Conservation (phyloP, 2,329 filamentous ascomycete species). For the Endothia cerciana region DNA sequence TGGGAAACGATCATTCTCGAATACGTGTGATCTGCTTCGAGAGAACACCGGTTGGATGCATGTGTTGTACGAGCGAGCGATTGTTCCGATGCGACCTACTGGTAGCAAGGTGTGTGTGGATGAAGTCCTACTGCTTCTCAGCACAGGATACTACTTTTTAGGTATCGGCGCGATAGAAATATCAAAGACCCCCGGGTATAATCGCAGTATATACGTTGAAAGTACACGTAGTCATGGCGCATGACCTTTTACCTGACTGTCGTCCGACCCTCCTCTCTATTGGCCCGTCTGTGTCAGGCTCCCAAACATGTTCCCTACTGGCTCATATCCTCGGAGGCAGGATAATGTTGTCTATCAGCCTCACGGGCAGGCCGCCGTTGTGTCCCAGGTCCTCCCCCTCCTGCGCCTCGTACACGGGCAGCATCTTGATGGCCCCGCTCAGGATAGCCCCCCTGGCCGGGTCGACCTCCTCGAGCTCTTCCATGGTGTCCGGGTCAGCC, state of each 20-base stretch:
- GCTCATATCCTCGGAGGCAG: conserved; percentile 48
- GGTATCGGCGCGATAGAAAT: neutral
- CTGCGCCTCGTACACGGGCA: conserved; percentile 72
- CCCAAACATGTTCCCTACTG: too few species aligned
- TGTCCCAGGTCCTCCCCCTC: conserved; percentile 77
- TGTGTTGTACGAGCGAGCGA: neutral
- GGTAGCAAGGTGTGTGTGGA: too few species aligned
- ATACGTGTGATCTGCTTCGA: neutral
- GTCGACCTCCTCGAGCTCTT: conserved; percentile 76
- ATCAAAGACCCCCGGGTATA: neutral
- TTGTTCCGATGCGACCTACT: neutral
- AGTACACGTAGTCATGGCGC: conserved; percentile 4
- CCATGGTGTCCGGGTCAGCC: conserved; percentile 80
- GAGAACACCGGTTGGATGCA: neutral
- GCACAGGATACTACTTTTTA: neutral
- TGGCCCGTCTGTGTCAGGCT: neutral
- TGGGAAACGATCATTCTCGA: neutral
- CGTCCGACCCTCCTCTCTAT: neutral
- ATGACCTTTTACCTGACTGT: neutral
- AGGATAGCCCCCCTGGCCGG: conserved; percentile 74
- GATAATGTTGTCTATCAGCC: conserved; percentile 94
- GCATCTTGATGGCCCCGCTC: conserved; percentile 89
- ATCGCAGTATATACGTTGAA: neutral
- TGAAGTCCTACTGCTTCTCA: neutral
- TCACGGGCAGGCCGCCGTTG: conserved; percentile 72